Evolutionary conservation across 148 eudicot species (phyloP).

Genomic region (Spergularia bocconei): DNA sequence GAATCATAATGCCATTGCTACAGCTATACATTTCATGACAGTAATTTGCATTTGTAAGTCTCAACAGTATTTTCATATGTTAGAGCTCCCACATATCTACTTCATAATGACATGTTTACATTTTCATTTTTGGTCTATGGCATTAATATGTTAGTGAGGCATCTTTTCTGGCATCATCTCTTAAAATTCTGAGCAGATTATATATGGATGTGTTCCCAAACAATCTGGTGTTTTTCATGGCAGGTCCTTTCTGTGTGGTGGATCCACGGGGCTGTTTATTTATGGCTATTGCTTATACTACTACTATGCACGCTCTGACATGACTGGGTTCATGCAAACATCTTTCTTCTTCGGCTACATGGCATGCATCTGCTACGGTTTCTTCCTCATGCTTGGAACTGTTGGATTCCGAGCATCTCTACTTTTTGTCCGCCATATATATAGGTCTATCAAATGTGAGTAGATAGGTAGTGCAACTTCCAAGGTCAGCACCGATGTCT

Average conservation of each 20-base stretch:
- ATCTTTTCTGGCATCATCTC: not conserved
- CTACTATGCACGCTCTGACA: slow-evolving; percentile 37
- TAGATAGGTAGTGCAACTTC: slow-evolving; percentile 23
- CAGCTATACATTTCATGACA: too few relatives aligned
- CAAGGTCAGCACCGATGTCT: slow-evolving; percentile 11
- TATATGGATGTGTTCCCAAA: not conserved
- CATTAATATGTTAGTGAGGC: not conserved
- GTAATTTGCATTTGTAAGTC: too few relatives aligned
- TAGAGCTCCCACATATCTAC: not conserved
- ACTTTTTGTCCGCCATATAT: slow-evolving; percentile 41
- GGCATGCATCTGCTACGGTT: slow-evolving; percentile 47
- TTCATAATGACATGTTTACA: not conserved
- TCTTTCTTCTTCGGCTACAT: slow-evolving; percentile 41
- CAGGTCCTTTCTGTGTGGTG: slow-evolving; percentile 42
- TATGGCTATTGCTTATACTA: slow-evolving; percentile 41
- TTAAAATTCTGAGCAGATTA: too few relatives aligned
- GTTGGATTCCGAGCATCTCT: slow-evolving; percentile 41
- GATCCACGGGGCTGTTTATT: slow-evolving; percentile 36
- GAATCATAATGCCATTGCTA: too few relatives aligned
- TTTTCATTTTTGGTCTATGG: not conserved
- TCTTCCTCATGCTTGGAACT: slow-evolving; percentile 43
- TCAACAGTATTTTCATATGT: not conserved
- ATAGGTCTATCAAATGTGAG: slow-evolving; percentile 37
- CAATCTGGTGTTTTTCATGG: slow-evolving; percentile 11
- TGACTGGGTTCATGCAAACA: slow-evolving; percentile 43